phyloP scores from a whole-genome alignment of 148 eudicot species.

The Diospyros kaki region DNA sequence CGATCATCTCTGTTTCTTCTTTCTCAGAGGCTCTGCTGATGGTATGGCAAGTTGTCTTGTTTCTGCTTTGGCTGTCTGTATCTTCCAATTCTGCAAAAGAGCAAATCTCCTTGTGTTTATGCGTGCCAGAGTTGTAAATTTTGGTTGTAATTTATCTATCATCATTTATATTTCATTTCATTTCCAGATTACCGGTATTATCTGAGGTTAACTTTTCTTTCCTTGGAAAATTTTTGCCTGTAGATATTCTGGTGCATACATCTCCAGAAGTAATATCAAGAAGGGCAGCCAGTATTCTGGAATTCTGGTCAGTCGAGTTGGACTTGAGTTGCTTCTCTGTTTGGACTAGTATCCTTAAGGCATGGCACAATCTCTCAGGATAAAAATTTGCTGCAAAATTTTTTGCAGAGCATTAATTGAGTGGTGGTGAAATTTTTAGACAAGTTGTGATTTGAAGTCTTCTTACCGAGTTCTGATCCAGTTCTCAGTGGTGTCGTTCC shows the following conservation, averaged over 20 bases:
- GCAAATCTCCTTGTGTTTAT: too few species aligned
- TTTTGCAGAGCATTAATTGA: neutral
- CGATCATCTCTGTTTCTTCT: conserved; percentile 1
- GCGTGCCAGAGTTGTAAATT: too few species aligned
- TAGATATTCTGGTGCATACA: conserved; percentile 13
- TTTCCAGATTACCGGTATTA: conserved; percentile 4
- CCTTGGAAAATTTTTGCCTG: conserved; percentile 4
- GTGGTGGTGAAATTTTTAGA: neutral
- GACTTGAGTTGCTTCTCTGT: conserved; percentile 18
- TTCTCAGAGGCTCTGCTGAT: conserved; percentile 14
- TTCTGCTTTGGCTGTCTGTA: neutral
- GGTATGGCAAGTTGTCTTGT: conserved; percentile 2
- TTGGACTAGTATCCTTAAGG: conserved; percentile 20
- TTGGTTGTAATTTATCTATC: neutral
- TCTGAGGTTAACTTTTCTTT: neutral
- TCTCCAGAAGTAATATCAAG: conserved; percentile 14
- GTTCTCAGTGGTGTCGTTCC: conserved; percentile 4
- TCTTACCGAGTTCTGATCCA: conserved; percentile 11
- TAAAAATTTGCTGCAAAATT: conserved; percentile 18
- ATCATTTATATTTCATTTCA: neutral
- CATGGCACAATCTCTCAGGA: conserved; percentile 10
- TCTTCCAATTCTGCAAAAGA: neutral
- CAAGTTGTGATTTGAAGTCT: neutral
- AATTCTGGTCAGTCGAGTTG: conserved; percentile 13
- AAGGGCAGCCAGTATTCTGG: conserved; percentile 12